Percentiles rank a stretch among this genome's conserved stretches.
Evolutionary conservation across 176 grass and related monocot species (phyloP).

Genomic region (Aegilops sharonensis): DNA sequence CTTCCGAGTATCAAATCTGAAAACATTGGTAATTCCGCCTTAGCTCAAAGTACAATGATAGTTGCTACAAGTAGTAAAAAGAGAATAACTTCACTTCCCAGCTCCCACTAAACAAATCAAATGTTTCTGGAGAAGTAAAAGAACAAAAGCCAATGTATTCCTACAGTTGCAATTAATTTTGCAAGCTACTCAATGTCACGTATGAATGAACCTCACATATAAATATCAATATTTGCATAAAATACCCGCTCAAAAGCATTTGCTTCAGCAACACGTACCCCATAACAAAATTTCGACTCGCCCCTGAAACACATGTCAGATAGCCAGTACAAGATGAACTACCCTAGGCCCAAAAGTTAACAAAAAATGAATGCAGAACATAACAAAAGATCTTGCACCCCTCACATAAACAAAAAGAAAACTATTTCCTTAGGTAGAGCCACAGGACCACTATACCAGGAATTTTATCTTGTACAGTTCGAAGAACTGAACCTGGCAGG

Average conservation of each 20-base stretch:
- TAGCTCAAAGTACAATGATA: not conserved
- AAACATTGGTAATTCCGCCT: too few species aligned
- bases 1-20: not conserved
- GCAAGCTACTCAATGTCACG: not conserved
- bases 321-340: constrained; percentile 25
- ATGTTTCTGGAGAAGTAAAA: not conserved
- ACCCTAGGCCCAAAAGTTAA: not conserved
- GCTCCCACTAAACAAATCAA: constrained; percentile 1
- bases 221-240: not conserved
- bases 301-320: constrained; percentile 65
- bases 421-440: too few species aligned
- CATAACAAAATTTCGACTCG: constrained; percentile 89
- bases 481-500: too few species aligned
- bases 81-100: not conserved
- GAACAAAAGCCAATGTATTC: not conserved
- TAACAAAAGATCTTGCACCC: not conserved
- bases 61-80: not conserved
- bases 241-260: constrained; percentile 84
- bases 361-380: not conserved
- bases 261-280: constrained; percentile 68
- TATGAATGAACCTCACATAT: not conserved
- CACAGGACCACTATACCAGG: too few species aligned
- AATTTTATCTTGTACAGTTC: too few species aligned
- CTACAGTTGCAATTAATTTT: not conserved
- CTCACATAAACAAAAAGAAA: not conserved